phyloP scores from a whole-genome alignment of 352 stramenopile genomes.

The Globisporangium viniferum region DNA sequence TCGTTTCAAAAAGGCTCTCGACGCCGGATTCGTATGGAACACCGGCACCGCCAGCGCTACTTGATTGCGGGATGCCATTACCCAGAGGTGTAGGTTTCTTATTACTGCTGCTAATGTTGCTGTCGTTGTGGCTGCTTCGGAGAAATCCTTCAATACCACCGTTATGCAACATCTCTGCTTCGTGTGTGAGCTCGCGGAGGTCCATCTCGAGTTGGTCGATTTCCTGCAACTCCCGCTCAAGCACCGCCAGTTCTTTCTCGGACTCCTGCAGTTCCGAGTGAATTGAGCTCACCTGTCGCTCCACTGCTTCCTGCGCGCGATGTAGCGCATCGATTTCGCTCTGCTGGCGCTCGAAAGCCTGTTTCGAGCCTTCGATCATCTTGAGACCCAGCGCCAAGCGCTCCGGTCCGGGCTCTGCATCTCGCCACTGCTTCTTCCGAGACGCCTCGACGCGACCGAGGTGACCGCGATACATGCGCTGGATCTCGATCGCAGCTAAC shows the following conservation, averaged over 20 bases:
- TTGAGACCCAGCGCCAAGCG: slow-evolving; percentile 86
- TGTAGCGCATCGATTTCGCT: slow-evolving; percentile 91
- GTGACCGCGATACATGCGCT: slow-evolving; percentile 87
- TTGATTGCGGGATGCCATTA: slow-evolving; percentile 36
- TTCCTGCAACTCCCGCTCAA: slow-evolving; percentile 90
- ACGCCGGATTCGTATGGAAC: slow-evolving; percentile 45
- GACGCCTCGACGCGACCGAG: slow-evolving; percentile 62
- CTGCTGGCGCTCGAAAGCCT: slow-evolving; percentile 90
- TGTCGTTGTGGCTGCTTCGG: slow-evolving; percentile 21
- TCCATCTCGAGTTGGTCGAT: slow-evolving; percentile 92
- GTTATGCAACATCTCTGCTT: slow-evolving; percentile 81
- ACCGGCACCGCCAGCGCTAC: slow-evolving; percentile 14
- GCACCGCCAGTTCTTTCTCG: slow-evolving; percentile 86
- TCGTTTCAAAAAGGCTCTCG: slow-evolving; percentile 49
- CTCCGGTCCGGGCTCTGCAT: slow-evolving; percentile 84
- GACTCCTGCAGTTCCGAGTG: slow-evolving; percentile 89
- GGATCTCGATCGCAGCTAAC: slow-evolving; percentile 86
- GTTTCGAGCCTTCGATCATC: slow-evolving; percentile 92
- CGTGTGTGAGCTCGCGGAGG: slow-evolving; percentile 89
- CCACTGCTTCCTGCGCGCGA: slow-evolving; percentile 85
- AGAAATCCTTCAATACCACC: slow-evolving; percentile 55
- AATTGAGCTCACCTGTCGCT: slow-evolving; percentile 87
- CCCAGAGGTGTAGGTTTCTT: slow-evolving; percentile 38
- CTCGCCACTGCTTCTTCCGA: slow-evolving; percentile 84
- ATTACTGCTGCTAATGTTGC: background rate